These are phyloP conservation scores for Ogataea zsoltii DNA, from an alignment of 805 yeast genomes.

Conservation along the genomic window DNA sequence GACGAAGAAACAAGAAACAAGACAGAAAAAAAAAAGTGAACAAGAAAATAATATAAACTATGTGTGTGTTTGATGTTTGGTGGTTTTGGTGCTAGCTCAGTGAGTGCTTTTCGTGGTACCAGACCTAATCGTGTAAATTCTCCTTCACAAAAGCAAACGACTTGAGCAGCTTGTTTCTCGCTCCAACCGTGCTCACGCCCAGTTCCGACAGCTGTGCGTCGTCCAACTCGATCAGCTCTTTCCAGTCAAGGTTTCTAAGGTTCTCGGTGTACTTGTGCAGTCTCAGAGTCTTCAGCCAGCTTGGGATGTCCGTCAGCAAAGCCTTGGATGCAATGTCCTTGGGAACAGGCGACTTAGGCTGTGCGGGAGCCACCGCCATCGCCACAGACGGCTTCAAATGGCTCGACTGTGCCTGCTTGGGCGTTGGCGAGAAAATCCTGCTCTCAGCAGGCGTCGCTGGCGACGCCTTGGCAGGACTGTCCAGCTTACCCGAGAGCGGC, in stretches of 20 bases:
- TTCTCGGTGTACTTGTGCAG: constrained; percentile 93
- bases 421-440: constrained; percentile 18
- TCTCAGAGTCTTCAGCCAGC: constrained; percentile 87
- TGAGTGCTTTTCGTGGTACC: background rate
- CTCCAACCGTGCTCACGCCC: constrained; percentile 95
- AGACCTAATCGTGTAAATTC: constrained; percentile 31
- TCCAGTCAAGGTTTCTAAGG: constrained; percentile 75
- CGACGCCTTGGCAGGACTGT: constrained; percentile 3
- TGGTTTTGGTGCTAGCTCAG: too few relatives aligned
- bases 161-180: constrained; percentile 88
- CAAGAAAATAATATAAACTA: too few relatives aligned
- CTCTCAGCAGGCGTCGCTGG: background rate
- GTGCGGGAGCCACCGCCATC: constrained; percentile 10
- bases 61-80: too few relatives aligned
- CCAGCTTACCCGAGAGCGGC: constrained; percentile 6
- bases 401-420: constrained; percentile 11
- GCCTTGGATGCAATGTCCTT: constrained; percentile 53
- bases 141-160: constrained; percentile 83
- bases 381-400: constrained; percentile 9
- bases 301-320: constrained; percentile 75
- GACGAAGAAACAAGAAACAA: background rate
- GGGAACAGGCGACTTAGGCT: constrained; percentile 45
- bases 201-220: constrained; percentile 69
- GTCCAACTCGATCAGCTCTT: constrained; percentile 65
- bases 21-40: too few relatives aligned